Evolutionary conservation across 441 rosid genomes (phyloP).

Genomic region (Capsella rubella): DNA sequence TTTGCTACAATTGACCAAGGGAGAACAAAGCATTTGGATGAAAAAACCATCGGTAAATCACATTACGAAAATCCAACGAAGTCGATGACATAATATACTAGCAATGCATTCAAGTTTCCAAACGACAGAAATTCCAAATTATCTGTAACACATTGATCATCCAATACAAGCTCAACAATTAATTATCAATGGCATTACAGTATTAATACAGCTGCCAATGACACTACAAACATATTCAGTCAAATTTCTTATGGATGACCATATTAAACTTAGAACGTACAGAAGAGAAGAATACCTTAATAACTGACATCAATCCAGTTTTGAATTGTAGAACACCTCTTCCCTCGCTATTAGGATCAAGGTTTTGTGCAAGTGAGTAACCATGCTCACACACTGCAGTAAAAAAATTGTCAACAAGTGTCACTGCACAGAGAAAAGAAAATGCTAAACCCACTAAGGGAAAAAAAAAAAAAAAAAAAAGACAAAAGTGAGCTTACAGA

Average conservation of each 20-base stretch:
- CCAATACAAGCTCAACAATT: conserved; percentile 8
- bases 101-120: conserved; percentile 12
- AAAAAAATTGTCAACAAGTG: conserved; percentile 15
- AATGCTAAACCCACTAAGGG: not conserved
- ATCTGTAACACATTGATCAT: conserved; percentile 8
- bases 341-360: conserved; percentile 97
- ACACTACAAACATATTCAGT: conserved; percentile 14
- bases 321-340: conserved; percentile 98
- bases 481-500: conserved; percentile 55
- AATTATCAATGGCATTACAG: conserved; percentile 16
- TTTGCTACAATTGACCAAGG: conserved; percentile 73
- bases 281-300: conserved; percentile 63
- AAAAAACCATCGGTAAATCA: conserved; percentile 8
- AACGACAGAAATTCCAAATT: conserved; percentile 4
- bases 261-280: conserved; percentile 12
- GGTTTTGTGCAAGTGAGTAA: conserved; percentile 91
- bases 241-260: conserved; percentile 1
- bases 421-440: conserved; percentile 5
- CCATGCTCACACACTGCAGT: conserved; percentile 95
- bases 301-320: conserved; percentile 95
- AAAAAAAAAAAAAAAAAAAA: not conserved
- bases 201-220: conserved; percentile 8
- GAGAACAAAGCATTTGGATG: conserved; percentile 16
- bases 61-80: not conserved
- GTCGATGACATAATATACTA: not conserved